Evolutionary conservation across 441 rosid genomes (phyloP).

Genomic region (Brassica balearica): DNA sequence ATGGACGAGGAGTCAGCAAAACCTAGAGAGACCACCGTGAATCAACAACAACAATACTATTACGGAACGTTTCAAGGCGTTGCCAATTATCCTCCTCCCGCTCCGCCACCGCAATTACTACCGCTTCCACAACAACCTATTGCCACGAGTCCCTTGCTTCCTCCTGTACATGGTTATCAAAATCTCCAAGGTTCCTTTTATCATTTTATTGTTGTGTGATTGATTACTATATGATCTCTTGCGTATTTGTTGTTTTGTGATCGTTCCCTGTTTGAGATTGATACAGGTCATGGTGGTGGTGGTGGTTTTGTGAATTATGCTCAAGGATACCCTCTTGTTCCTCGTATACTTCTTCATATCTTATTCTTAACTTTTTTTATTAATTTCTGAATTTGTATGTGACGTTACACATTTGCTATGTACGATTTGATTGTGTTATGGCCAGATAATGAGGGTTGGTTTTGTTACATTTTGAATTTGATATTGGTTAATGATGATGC

Average conservation of each 20-base stretch:
- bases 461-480: not conserved
- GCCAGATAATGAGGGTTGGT: slow-evolving; percentile 5
- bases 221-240: slow-evolving; percentile 35
- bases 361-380: not conserved
- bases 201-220: not conserved
- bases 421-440: not conserved
- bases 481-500: not conserved
- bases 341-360: slow-evolving; percentile 28
- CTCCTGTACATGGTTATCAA: slow-evolving; percentile 52
- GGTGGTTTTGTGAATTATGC: slow-evolving; percentile 38
- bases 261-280: not conserved
- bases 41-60: slow-evolving; percentile 48
- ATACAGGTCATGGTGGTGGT: slow-evolving; percentile 12
- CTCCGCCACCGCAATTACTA: slow-evolving; percentile 53
- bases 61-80: slow-evolving; percentile 97
- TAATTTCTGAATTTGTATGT: not conserved
- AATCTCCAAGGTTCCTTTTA: slow-evolving; percentile 52
- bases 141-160: slow-evolving; percentile 36
- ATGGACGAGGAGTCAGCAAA: slow-evolving; percentile 59
- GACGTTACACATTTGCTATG: not conserved
- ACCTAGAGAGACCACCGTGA: slow-evolving; percentile 32
- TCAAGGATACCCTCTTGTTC: slow-evolving; percentile 44
- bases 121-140: slow-evolving; percentile 47
- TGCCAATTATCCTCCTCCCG: slow-evolving; percentile 67
- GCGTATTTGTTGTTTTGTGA: slow-evolving; percentile 45